These are phyloP conservation scores for Haberlea rhodopensis DNA, from an alignment of 257 asterid species.

Conservation along the genomic window DNA sequence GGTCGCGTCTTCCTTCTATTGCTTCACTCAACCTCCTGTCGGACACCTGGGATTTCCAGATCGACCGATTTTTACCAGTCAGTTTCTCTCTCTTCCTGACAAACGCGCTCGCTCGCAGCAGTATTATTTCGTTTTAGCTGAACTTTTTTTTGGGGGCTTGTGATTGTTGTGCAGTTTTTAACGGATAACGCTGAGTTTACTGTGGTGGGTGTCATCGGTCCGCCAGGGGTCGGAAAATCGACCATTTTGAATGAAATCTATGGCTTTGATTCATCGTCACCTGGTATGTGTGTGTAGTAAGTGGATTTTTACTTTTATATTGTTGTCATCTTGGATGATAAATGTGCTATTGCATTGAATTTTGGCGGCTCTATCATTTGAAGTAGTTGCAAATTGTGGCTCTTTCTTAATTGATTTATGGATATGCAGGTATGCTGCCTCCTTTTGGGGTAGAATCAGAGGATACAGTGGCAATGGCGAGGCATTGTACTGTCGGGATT, in stretches of 20 bases:
- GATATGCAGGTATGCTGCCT: slow-evolving; percentile 69
- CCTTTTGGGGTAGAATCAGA: slow-evolving; percentile 78
- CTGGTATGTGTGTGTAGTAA: slow-evolving; percentile 49
- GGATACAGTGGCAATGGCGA: slow-evolving; percentile 80
- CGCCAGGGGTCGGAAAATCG: slow-evolving; percentile 88
- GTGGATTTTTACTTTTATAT: too few species aligned
- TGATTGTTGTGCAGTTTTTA: slow-evolving; percentile 57
- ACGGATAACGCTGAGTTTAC: slow-evolving; percentile 92
- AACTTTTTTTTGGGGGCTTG: slow-evolving; percentile 4
- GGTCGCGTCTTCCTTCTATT: slow-evolving; percentile 72
- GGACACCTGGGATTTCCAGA: slow-evolving; percentile 78
- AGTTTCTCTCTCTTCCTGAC: slow-evolving; percentile 8
- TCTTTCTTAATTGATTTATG: not conserved
- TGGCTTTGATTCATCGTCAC: slow-evolving; percentile 80
- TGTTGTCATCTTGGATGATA: not conserved
- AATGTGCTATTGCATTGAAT: slow-evolving; percentile 1
- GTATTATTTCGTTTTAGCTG: slow-evolving; percentile 5
- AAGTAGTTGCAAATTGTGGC: not conserved
- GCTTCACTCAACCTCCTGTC: slow-evolving; percentile 87
- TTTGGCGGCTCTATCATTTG: not conserved
- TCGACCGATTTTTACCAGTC: slow-evolving; percentile 82
- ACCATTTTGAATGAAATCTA: slow-evolving; percentile 89
- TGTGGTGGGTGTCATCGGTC: slow-evolving; percentile 93
- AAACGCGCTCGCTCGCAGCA: not conserved
- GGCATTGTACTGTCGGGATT: slow-evolving; percentile 81